Evolutionary conservation across 495 filamentous ascomycete species (phyloP).

Genomic region (Mytilinidion resinicola): DNA sequence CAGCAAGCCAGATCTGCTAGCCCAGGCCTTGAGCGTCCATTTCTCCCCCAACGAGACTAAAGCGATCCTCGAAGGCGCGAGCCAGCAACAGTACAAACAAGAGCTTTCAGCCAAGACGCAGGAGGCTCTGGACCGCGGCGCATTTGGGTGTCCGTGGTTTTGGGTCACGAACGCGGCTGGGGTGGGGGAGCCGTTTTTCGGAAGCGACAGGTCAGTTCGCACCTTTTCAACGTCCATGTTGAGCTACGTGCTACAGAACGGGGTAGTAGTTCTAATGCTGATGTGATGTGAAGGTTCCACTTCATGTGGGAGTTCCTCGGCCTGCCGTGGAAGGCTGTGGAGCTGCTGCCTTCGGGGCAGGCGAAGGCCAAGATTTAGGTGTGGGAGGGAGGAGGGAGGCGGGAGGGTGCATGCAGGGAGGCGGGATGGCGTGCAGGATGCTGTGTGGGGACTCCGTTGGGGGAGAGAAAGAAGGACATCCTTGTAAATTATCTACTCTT

Average conservation of each 20-base stretch:
- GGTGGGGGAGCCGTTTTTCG: constrained; percentile 64
- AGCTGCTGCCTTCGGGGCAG: constrained; percentile 5
- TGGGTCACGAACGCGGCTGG: constrained; percentile 58
- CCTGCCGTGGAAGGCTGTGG: constrained; percentile 28
- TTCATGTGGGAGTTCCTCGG: constrained; percentile 36
- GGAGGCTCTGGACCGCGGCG: constrained; percentile 54
- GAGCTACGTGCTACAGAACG: neutral
- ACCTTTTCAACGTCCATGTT: neutral
- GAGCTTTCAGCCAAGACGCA: constrained; percentile 52
- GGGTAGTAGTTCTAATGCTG: neutral
- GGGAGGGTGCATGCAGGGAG: too few relatives aligned
- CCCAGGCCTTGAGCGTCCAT: constrained; percentile 30
- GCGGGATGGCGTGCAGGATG: too few relatives aligned
- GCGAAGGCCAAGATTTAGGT: constrained; percentile 23
- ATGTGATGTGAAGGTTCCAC: constrained; percentile 18
- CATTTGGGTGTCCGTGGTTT: constrained; percentile 72
- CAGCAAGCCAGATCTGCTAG: constrained; percentile 43
- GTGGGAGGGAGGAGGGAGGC: too few relatives aligned
- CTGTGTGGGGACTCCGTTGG: too few relatives aligned
- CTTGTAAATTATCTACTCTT: too few relatives aligned
- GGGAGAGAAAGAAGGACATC: too few relatives aligned
- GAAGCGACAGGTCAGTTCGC: constrained; percentile 57
- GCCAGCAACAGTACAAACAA: constrained; percentile 50
- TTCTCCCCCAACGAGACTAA: constrained; percentile 43
- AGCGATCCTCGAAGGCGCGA: constrained; percentile 47